Conservation (phyloP, 2,329 filamentous ascomycete genomes). For the Blumeria hordei region DNA sequence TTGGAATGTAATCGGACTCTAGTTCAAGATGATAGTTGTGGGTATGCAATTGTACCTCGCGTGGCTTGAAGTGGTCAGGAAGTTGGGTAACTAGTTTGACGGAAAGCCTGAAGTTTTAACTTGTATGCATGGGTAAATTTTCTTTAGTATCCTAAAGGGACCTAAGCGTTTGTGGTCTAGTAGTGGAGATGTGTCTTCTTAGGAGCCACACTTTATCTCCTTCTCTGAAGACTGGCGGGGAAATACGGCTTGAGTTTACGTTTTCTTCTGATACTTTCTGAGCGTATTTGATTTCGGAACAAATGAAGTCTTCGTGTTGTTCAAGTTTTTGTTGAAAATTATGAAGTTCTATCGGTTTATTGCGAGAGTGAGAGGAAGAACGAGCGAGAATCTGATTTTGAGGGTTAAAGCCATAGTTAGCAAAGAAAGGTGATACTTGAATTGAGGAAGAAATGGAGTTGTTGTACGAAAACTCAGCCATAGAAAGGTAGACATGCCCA, state of each 20-base stretch:
- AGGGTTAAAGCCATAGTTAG: not conserved
- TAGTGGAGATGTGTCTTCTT: not conserved
- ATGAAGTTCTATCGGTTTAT: not conserved
- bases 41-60: too few species aligned
- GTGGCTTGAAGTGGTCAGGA: too few species aligned
- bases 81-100: too few species aligned
- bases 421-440: not conserved
- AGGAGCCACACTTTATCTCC: not conserved
- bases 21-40: too few species aligned
- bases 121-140: not conserved
- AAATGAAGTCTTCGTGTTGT: not conserved
- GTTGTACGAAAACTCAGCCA: constrained; percentile 3
- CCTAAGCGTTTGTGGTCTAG: not conserved
- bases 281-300: not conserved
- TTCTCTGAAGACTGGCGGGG: not conserved
- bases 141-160: constrained; percentile 1
- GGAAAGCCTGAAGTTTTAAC: not conserved
- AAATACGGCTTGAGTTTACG: not conserved
- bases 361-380: too few species aligned
- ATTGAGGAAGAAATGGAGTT: constrained; percentile 1
- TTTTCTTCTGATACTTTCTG: not conserved
- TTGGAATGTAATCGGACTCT: too few species aligned
- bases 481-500: constrained; percentile 1
- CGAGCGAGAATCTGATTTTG: not conserved
- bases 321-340: not conserved